phyloP scores from a whole-genome alignment of 306 rosid species.

The Quercus glauca region DNA sequence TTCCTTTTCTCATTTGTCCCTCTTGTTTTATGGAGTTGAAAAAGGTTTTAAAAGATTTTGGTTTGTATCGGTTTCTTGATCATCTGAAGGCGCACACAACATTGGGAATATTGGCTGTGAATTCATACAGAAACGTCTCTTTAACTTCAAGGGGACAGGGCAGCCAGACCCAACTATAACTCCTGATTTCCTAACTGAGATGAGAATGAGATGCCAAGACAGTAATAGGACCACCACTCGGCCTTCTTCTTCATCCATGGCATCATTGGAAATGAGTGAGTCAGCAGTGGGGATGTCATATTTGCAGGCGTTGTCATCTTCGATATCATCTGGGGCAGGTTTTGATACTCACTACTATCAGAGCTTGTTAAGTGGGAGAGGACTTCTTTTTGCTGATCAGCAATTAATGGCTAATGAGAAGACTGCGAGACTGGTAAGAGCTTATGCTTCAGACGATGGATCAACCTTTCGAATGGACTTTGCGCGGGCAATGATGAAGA shows the following conservation, averaged over 20 bases:
- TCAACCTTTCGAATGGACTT: too few relatives aligned
- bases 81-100: constrained; percentile 75
- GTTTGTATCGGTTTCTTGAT: constrained; percentile 12
- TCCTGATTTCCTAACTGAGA: too few relatives aligned
- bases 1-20: not conserved
- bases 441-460: too few relatives aligned
- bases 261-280: constrained; percentile 24
- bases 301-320: constrained; percentile 40
- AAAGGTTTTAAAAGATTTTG: not conserved
- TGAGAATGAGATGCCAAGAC: constrained; percentile 32
- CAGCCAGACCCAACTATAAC: too few relatives aligned
- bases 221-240: constrained; percentile 6
- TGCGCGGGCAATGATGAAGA: too few relatives aligned
- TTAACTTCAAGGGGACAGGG: too few relatives aligned
- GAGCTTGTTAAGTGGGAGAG: constrained; percentile 66
- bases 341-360: constrained; percentile 69
- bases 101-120: constrained; percentile 80
- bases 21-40: constrained; percentile 1
- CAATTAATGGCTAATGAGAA: too few relatives aligned
- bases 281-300: constrained; percentile 9
- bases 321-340: constrained; percentile 48
- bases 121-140: constrained; percentile 20
- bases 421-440: too few relatives aligned
- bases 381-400: constrained; percentile 5
- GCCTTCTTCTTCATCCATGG: constrained; percentile 14